Evolutionary conservation across 495 filamentous ascomycete species (phyloP).

Genomic region (Penicillium pulvis): DNA sequence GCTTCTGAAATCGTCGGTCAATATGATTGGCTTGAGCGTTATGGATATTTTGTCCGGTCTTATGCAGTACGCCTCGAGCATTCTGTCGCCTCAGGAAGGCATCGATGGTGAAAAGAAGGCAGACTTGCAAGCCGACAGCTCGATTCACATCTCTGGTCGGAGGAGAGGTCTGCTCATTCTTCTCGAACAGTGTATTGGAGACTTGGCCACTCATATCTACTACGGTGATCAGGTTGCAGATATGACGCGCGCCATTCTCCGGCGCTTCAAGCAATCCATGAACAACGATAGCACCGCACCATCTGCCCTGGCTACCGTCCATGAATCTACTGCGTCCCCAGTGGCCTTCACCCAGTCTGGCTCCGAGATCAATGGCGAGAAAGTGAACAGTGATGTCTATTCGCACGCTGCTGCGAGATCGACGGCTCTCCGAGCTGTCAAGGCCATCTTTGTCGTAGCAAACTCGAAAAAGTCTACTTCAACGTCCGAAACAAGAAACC

Average conservation of each 20-base stretch:
- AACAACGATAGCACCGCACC: constrained; percentile 38
- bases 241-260: constrained; percentile 79
- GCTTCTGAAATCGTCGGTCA: constrained; percentile 82
- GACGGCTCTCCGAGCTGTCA: constrained; percentile 77
- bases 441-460: constrained; percentile 75
- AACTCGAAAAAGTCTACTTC: constrained; percentile 65
- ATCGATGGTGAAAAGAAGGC: constrained; percentile 23
- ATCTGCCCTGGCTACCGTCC: constrained; percentile 43
- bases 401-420: constrained; percentile 72
- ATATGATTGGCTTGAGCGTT: constrained; percentile 89
- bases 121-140: constrained; percentile 10
- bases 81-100: constrained; percentile 60
- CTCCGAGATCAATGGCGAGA: constrained; percentile 27
- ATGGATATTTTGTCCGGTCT: constrained; percentile 88
- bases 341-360: constrained; percentile 8
- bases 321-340: constrained; percentile 30
- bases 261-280: constrained; percentile 68
- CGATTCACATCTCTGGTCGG: constrained; percentile 40
- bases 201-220: constrained; percentile 90
- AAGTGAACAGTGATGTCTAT: constrained; percentile 55
- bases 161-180: constrained; percentile 60
- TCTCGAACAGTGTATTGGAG: constrained; percentile 75
- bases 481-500: constrained; percentile 66
- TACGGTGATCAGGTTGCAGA: constrained; percentile 92
- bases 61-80: constrained; percentile 71